These are phyloP conservation scores for Fusarium continuum DNA, from an alignment of 2,329 filamentous ascomycete species.

Conservation along the genomic window DNA sequence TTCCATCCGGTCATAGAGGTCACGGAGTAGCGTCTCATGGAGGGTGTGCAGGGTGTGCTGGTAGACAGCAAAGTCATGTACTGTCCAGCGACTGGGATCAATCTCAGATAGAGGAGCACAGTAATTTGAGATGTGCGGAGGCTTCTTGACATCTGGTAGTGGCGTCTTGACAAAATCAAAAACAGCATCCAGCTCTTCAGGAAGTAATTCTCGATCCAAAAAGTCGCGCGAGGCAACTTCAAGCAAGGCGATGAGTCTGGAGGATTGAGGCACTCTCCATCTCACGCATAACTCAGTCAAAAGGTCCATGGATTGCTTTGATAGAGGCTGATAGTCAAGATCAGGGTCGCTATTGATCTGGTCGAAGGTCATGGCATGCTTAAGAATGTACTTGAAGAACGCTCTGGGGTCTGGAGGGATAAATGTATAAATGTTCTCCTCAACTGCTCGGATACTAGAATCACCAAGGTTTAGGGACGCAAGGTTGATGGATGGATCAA, in stretches of 20 bases:
- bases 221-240: constrained; percentile 89
- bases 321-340: constrained; percentile 65
- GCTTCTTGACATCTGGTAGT: constrained; percentile 71
- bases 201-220: constrained; percentile 79
- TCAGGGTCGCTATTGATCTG: constrained; percentile 64
- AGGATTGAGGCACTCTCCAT: constrained; percentile 89
- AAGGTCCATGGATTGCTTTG: constrained; percentile 82
- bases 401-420: constrained; percentile 85
- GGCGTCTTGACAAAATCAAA: constrained; percentile 85
- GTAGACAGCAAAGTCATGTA: constrained; percentile 75
- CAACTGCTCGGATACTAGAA: constrained; percentile 61
- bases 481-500: constrained; percentile 76
- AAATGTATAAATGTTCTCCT: constrained; percentile 81
- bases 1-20: constrained; percentile 88
- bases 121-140: constrained; percentile 64
- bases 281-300: constrained; percentile 84
- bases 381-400: constrained; percentile 84
- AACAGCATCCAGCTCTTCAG: constrained; percentile 83
- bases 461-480: constrained; percentile 71
- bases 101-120: constrained; percentile 62
- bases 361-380: constrained; percentile 76
- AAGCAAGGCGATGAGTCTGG: constrained; percentile 80
- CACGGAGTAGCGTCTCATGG: constrained; percentile 83
- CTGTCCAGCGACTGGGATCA: constrained; percentile 71
- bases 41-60: constrained; percentile 77